Conservation (phyloP, 202 grass and related monocot genomes). For the Schoenoplectus tabernaemontani region DNA sequence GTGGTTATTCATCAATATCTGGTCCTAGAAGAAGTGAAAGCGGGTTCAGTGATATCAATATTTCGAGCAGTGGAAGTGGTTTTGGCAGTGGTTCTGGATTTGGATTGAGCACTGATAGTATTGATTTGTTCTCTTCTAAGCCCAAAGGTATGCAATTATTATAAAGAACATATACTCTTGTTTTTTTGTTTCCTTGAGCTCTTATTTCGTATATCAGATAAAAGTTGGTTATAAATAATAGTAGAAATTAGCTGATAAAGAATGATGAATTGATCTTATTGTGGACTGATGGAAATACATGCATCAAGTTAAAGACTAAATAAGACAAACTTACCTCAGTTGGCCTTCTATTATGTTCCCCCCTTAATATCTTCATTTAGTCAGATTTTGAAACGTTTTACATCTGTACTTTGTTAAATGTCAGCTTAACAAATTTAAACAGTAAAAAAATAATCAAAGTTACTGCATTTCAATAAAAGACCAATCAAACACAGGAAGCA, state of each 20-base stretch:
- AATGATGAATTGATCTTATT: background rate
- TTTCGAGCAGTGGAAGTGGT: constrained; percentile 40
- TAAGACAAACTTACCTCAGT: background rate
- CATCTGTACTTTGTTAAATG: background rate
- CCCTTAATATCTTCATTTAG: background rate
- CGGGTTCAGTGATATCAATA: constrained; percentile 52
- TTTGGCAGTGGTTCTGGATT: constrained; percentile 47
- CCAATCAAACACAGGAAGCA: background rate
- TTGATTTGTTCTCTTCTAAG: constrained; percentile 44
- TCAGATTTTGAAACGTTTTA: background rate
- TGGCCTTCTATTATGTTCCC: background rate
- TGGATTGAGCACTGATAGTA: constrained; percentile 32
- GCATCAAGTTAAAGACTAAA: too few species aligned
- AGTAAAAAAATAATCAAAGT: background rate
- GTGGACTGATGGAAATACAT: background rate
- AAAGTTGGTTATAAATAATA: background rate
- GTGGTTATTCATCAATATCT: constrained; percentile 42
- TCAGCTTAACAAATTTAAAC: background rate
- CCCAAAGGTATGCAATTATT: constrained; percentile 47
- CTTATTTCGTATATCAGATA: constrained; percentile 3
- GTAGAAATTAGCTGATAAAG: background rate
- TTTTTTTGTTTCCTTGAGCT: background rate
- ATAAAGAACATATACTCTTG: constrained; percentile 11
- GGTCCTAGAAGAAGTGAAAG: constrained; percentile 48
- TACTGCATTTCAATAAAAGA: background rate